Base-by-base conservation (phyloP, 305 asterid genomes). In the Fraxinus latifolia region DNA sequence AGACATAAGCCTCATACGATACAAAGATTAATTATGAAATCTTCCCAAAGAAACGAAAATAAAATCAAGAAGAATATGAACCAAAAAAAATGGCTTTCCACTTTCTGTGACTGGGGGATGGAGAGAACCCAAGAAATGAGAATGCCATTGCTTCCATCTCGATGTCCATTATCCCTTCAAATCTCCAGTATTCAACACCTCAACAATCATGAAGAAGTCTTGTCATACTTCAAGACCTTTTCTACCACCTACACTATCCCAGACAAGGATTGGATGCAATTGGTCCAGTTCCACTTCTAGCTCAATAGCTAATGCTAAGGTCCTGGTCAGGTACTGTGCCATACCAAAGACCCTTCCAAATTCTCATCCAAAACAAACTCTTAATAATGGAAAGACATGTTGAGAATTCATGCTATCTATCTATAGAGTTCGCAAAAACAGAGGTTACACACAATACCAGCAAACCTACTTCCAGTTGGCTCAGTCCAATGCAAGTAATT, bases 401-500 rank as follows among this genome's bases (percentile, higher is more conserved):
- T 11, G 14, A 50, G 74, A 37, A 74, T 55, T 74, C 68, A 74
- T 50, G 32, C 42, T 55, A 23, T 23, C 65, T 73, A 74, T 55
- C 29, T 21, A 74, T 74, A 58, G 65, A 58, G 65, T 60, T 81
- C 4, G 1, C 37, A 81, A 5, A 34, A 34, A 74, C 27, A 27
- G 50, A 34, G 37, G 60, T 39, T 9, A 37, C 33, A 36, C 76
- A 39, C 34, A 29, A 47, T 77, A 77, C 47, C 70, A 34, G 62
- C 76, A 82, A 80, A 80, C 82, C 74, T 74, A 74, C 71, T 78
- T 32, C 71, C 27, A 17, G 68, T 44, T 33, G 73, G 74, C 78
- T 62, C 14, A 78, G 76, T 81, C 77, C 79, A 47, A 78, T 42
- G 76, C 79, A 78, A 79, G 72, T 76, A 76, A 75, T 44, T 74